Conservation (phyloP, 2,329 filamentous ascomycete genomes). For the Paraphaeosphaeria sporulosa region DNA sequence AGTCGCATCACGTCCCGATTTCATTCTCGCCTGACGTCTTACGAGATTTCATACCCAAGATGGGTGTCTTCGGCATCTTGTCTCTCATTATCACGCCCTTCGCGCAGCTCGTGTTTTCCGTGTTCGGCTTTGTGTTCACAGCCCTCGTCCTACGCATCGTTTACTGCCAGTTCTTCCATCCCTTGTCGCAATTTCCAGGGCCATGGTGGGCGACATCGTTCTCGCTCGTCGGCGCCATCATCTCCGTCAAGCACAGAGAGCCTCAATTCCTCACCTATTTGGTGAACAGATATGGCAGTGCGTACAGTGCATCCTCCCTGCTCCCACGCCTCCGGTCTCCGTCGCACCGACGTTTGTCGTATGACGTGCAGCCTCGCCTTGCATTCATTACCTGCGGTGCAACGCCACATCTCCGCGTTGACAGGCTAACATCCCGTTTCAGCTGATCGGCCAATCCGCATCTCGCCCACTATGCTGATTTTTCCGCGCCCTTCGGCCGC, state of each 20-base stretch:
- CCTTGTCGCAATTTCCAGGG: conserved; percentile 53
- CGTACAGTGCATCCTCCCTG: conserved; percentile 10
- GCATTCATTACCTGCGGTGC: conserved; percentile 9
- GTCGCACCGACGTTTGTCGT: neutral
- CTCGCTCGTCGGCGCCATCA: conserved; percentile 37
- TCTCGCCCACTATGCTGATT: conserved; percentile 48
- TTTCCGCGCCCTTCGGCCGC: conserved; percentile 47
- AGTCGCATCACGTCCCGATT: neutral
- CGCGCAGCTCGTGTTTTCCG: neutral
- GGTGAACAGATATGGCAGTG: conserved; percentile 39
- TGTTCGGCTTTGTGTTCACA: neutral
- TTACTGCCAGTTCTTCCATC: conserved; percentile 53
- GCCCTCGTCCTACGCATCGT: conserved; percentile 30
- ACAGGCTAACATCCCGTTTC: conserved; percentile 2
- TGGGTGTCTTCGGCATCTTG: conserved; percentile 1
- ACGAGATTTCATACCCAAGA: neutral
- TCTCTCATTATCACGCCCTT: neutral
- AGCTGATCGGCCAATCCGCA: conserved; percentile 48
- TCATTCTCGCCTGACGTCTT: neutral
- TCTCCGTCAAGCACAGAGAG: conserved; percentile 37
- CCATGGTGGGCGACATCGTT: conserved; percentile 50
- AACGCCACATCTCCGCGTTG: neutral
- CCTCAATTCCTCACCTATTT: conserved; percentile 41
- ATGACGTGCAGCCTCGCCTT: conserved; percentile 12
- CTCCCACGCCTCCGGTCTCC: neutral